These are phyloP conservation scores for Xerophyta viscosa DNA, from an alignment of 106 monocot genomes.

Conservation along the genomic window DNA sequence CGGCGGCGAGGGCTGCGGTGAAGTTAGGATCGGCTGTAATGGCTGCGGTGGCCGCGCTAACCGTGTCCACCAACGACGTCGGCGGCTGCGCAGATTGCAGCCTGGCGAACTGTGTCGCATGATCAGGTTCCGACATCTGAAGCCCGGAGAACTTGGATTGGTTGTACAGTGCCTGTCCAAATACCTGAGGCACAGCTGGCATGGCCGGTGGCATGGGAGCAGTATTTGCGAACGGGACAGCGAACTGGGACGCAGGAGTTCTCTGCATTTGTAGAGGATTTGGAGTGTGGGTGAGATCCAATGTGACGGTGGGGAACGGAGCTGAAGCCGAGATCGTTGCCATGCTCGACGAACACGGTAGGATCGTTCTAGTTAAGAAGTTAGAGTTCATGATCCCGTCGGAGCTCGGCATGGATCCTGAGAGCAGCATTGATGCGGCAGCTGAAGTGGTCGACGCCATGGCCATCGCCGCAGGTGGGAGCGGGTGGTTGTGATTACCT, in stretches of 20 bases:
- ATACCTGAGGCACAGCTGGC: slow-evolving; percentile 15
- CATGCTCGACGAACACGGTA: slow-evolving; percentile 71
- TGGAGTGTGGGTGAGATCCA: slow-evolving; percentile 63
- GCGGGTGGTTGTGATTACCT: slow-evolving; percentile 69
- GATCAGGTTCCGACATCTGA: slow-evolving; percentile 33
- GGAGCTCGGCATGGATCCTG: slow-evolving; percentile 53
- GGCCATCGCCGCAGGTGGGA: slow-evolving; percentile 72
- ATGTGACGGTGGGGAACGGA: slow-evolving; percentile 85
- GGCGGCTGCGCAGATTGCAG: background rate
- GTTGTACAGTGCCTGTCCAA: slow-evolving; percentile 43
- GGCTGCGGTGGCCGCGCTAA: slow-evolving; percentile 44
- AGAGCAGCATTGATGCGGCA: slow-evolving; percentile 61
- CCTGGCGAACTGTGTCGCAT: slow-evolving; percentile 7
- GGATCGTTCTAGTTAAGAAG: slow-evolving; percentile 42
- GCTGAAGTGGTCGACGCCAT: slow-evolving; percentile 68
- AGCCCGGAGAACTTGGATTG: slow-evolving; percentile 69
- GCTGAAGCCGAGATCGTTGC: slow-evolving; percentile 90
- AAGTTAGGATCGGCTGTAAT: slow-evolving; percentile 63
- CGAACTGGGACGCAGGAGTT: slow-evolving; percentile 10
- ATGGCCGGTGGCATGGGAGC: background rate
- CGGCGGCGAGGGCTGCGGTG: slow-evolving; percentile 53
- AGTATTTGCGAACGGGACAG: slow-evolving; percentile 3
- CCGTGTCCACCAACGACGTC: slow-evolving; percentile 23
- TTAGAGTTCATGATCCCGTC: slow-evolving; percentile 44
- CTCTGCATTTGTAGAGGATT: slow-evolving; percentile 33